phyloP scores from a whole-genome alignment of 2,329 filamentous ascomycete species.

The Monosporascus ibericus region DNA sequence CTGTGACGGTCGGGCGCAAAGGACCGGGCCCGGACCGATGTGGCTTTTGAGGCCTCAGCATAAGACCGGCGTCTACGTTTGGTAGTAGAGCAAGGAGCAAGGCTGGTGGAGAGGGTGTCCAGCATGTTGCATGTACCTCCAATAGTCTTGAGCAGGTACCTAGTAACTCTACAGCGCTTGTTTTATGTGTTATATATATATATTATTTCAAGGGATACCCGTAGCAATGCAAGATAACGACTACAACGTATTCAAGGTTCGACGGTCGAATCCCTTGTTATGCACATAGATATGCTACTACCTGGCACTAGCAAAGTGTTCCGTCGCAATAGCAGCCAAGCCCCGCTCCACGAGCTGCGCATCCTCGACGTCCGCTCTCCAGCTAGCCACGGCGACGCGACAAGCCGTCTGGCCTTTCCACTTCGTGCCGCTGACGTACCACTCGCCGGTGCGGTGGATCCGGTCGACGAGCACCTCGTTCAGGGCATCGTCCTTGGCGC shows the following conservation, averaged over 20 bases:
- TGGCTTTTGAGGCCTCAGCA: too few relatives aligned
- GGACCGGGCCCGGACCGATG: too few relatives aligned
- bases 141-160: too few relatives aligned
- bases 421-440: conserved; percentile 77
- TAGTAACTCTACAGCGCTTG: too few relatives aligned
- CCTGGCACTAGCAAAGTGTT: conserved; percentile 8
- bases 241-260: background rate
- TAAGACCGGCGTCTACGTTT: too few relatives aligned
- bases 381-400: conserved; percentile 81
- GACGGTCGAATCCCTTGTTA: background rate
- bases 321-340: conserved; percentile 42
- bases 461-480: conserved; percentile 62
- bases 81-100: too few relatives aligned
- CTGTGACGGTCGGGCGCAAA: too few relatives aligned
- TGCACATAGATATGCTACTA: background rate
- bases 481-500: conserved; percentile 56
- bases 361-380: conserved; percentile 70
- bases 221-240: too few relatives aligned
- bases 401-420: conserved; percentile 72
- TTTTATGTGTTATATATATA: too few relatives aligned
- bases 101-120: too few relatives aligned
- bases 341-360: conserved; percentile 58
- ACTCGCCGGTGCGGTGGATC: conserved; percentile 67
- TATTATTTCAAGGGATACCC: too few relatives aligned
- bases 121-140: too few relatives aligned